A percentile compares a stretch with the other conserved stretches of the same genome.
Conservation (phyloP, 169 alveolate genomes). For the Plasmodium yoelii region DNA sequence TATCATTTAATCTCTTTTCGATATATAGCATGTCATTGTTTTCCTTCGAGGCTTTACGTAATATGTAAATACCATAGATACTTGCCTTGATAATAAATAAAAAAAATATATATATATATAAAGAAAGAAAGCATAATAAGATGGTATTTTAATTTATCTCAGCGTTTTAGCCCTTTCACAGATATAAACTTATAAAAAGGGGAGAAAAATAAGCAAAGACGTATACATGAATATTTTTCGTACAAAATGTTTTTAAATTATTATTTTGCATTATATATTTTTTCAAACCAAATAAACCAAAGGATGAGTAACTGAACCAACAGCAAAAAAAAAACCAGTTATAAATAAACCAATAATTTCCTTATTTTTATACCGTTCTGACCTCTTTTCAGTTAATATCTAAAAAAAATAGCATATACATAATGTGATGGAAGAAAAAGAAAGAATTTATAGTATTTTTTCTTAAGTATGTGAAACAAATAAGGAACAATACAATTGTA, state of each 20-base stretch:
- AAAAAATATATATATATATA: too few relatives aligned
- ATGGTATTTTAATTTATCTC: too few relatives aligned
- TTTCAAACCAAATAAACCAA: constrained; percentile 51
- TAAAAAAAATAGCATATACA: constrained; percentile 32
- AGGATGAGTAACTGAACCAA: constrained; percentile 69
- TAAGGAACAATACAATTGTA: background rate
- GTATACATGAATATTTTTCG: background rate
- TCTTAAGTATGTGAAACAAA: background rate
- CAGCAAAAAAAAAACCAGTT: constrained; percentile 69
- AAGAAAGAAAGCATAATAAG: too few relatives aligned
- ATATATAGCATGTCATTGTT: constrained; percentile 45
- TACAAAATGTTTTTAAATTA: background rate
- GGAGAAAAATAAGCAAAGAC: background rate
- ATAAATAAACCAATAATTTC: constrained; percentile 61
- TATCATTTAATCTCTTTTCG: constrained; percentile 53
- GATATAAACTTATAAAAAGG: too few relatives aligned
- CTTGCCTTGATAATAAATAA: constrained; percentile 33
- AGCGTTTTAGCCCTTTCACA: too few relatives aligned
- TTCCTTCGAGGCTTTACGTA: constrained; percentile 69
- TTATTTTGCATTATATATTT: background rate
- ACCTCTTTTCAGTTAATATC: constrained; percentile 63
- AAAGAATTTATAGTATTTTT: background rate
- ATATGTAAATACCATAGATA: constrained; percentile 50
- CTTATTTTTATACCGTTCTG: constrained; percentile 56
- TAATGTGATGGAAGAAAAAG: background rate